A percentile compares a stretch with the other conserved stretches of the same genome.
phyloP scores from a whole-genome alignment of 164 flowering plant species.

The Vitis rupestris region DNA sequence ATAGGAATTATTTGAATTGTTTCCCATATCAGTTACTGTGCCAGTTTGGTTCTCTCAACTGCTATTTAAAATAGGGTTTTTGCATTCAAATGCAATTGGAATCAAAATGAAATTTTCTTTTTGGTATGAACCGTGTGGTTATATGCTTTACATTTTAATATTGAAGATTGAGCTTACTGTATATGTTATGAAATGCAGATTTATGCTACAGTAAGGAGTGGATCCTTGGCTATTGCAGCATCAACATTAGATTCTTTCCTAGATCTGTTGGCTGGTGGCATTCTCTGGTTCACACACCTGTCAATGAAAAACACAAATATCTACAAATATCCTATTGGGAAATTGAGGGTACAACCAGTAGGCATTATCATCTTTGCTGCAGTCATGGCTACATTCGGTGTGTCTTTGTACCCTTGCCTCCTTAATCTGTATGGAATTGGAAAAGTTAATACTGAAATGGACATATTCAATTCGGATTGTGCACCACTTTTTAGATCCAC shows the following conservation, averaged over 20 bases:
- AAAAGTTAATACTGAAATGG: too few relatives aligned
- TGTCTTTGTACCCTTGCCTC: conserved; percentile 2
- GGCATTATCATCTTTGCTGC: conserved; percentile 82
- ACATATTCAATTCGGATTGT: too few relatives aligned
- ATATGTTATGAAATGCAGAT: conserved; percentile 32
- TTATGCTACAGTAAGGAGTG: conserved; percentile 63
- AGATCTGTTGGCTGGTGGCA: conserved; percentile 81
- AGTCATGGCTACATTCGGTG: conserved; percentile 82
- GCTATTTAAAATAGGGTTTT: too few relatives aligned
- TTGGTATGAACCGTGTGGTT: too few relatives aligned
- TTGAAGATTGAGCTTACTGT: not conserved
- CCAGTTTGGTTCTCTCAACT: too few relatives aligned
- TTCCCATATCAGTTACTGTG: too few relatives aligned
- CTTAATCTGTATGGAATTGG: too few relatives aligned
- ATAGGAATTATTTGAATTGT: too few relatives aligned
- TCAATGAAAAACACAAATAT: conserved; percentile 68
- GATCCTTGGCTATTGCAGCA: conserved; percentile 75
- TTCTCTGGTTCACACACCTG: conserved; percentile 72
- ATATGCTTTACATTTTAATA: not conserved
- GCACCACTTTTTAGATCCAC: too few relatives aligned
- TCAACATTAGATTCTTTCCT: conserved; percentile 74
- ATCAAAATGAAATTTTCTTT: too few relatives aligned
- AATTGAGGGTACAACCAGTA: conserved; percentile 75
- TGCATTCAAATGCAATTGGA: too few relatives aligned
- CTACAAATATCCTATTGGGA: conserved; percentile 79